These are phyloP conservation scores for Celoporthe dispersa DNA, from an alignment of 2,329 filamentous ascomycete genomes.

Conservation along the genomic window DNA sequence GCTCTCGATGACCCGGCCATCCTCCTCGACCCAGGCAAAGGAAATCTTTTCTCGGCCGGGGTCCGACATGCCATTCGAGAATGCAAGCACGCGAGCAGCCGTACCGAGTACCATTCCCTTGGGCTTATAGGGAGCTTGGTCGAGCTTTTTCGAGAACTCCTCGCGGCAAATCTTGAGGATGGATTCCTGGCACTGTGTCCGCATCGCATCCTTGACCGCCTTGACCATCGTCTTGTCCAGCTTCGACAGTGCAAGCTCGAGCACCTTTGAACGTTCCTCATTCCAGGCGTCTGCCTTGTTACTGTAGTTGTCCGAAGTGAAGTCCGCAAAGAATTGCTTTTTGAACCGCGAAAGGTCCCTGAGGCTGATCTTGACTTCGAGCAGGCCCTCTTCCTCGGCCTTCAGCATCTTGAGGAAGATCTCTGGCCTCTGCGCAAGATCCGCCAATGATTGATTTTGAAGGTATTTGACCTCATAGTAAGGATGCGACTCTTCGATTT, in stretches of 20 bases:
- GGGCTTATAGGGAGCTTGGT: constrained; percentile 95
- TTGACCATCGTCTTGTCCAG: constrained; percentile 84
- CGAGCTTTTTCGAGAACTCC: constrained; percentile 85
- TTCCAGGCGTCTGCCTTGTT: constrained; percentile 97
- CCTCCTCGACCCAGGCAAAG: constrained; percentile 93
- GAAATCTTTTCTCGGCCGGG: constrained; percentile 76
- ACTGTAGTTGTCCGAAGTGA: constrained; percentile 94
- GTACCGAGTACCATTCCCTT: constrained; percentile 91
- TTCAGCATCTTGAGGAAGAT: constrained; percentile 97
- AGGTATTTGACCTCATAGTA: constrained; percentile 99
- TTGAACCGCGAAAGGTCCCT: constrained; percentile 78
- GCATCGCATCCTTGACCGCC: constrained; percentile 91
- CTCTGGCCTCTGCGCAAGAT: constrained; percentile 82
- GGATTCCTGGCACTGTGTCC: constrained; percentile 91
- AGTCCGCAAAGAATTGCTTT: constrained; percentile 76
- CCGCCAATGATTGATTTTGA: constrained; percentile 81
- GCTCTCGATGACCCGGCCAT: constrained; percentile 85
- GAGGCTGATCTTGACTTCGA: constrained; percentile 82
- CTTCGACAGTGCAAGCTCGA: constrained; percentile 81
- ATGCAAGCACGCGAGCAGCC: constrained; percentile 79
- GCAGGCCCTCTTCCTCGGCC: constrained; percentile 89
- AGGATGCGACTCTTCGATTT: constrained; percentile 92
- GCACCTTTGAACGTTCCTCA: constrained; percentile 78
- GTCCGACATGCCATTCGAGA: constrained; percentile 85
- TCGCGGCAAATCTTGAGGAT: constrained; percentile 87